Conservation (phyloP, 306 rosid species). For the Cicer judaicum region DNA sequence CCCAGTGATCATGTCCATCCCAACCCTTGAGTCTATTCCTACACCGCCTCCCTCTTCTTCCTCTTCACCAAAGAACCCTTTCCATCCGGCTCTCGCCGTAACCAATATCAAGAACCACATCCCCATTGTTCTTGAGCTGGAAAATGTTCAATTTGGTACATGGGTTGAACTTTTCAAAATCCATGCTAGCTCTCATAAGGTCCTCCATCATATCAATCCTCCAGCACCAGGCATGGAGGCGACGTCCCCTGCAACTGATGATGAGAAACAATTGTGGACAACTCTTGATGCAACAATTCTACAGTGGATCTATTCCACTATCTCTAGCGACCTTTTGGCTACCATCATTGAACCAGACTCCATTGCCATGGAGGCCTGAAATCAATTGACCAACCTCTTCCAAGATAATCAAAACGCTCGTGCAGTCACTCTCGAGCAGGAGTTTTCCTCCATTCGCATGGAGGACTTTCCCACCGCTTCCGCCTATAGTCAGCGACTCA, state of each 20-base stretch:
- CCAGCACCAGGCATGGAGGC: background rate
- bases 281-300: background rate
- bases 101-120: slow-evolving; percentile 23
- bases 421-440: background rate
- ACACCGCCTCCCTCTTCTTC: background rate
- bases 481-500: background rate
- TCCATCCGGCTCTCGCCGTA: background rate
- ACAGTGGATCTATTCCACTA: background rate
- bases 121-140: background rate
- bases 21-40: background rate
- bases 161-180: slow-evolving; percentile 25
- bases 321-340: background rate
- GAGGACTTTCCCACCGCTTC: background rate
- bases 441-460: background rate
- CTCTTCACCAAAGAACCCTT: background rate
- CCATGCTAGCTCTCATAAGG: background rate
- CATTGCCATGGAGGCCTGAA: background rate
- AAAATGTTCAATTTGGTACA: background rate
- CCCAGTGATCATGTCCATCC: background rate
- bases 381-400: slow-evolving; percentile 1
- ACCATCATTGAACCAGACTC: background rate
- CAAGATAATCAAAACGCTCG: too few species aligned
- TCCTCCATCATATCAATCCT: background rate
- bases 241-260: background rate
- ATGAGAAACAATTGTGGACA: background rate